Evolutionary conservation across 257 asterid species (phyloP).

Genomic region (Verbena officinalis): DNA sequence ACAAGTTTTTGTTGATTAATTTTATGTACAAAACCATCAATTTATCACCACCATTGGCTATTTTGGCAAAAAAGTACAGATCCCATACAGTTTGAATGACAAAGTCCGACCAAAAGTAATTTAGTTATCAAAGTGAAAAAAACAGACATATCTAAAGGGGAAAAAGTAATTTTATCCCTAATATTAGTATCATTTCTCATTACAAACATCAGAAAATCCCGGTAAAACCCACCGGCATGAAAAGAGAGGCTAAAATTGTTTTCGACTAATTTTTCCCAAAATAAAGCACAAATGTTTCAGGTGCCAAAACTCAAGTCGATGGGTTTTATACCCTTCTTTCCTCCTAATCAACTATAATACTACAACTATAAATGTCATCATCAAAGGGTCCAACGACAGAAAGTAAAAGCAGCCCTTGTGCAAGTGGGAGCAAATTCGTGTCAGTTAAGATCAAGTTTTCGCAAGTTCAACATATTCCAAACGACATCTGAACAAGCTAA

Average conservation of each 20-base stretch:
- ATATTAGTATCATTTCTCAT: no score
- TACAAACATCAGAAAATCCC: background rate
- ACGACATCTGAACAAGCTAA: slow-evolving; percentile 35
- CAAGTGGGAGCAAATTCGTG: background rate
- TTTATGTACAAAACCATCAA: no score
- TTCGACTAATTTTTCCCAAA: background rate
- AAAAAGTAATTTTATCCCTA: no score
- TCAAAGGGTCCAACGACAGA: background rate
- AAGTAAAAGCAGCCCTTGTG: background rate
- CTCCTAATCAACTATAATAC: background rate
- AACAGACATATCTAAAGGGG: no score
- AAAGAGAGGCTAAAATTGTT: background rate
- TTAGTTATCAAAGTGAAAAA: no score
- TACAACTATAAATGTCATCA: slow-evolving; percentile 5
- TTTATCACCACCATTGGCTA: no score
- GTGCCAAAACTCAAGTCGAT: background rate
- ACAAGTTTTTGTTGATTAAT: no score
- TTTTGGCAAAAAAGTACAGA: no score
- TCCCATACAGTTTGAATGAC: no score
- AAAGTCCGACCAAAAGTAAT: no score
- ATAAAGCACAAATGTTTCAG: background rate
- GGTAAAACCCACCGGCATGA: no score
- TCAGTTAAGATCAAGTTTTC: slow-evolving; percentile 58
- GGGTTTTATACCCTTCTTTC: slow-evolving; percentile 15
- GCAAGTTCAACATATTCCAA: slow-evolving; percentile 59